phyloP scores from a whole-genome alignment of 352 stramenopile genomes.

The Pythium rhizo-oryzae region DNA sequence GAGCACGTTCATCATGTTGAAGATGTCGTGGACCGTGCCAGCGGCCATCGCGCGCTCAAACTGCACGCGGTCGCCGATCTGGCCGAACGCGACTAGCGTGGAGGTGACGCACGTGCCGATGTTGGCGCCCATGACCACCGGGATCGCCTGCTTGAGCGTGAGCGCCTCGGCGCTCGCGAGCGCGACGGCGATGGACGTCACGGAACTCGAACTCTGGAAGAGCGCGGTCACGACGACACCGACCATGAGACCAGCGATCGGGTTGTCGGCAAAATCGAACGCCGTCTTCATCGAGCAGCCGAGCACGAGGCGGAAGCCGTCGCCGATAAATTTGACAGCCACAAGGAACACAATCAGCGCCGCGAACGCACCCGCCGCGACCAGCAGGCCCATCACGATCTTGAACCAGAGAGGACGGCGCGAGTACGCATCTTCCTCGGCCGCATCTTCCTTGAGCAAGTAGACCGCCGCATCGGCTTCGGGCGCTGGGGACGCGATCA shows the following conservation, averaged over 20 bases:
- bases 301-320: constrained; percentile 39
- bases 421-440: no score
- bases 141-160: constrained; percentile 58
- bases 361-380: constrained; percentile 16
- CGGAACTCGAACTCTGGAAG: constrained; percentile 47
- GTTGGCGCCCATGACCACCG: constrained; percentile 86
- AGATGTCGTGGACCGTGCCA: constrained; percentile 38
- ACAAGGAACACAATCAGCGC: constrained; percentile 53
- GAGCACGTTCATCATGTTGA: constrained; percentile 69
- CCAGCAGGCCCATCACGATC: no score
- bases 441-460: no score
- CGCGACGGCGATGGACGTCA: constrained; percentile 52
- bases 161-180: constrained; percentile 45
- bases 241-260: constrained; percentile 45
- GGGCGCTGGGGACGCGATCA: no score
- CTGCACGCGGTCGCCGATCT: constrained; percentile 56
- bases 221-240: constrained; percentile 47
- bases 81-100: constrained; percentile 76
- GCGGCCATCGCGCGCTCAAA: constrained; percentile 38
- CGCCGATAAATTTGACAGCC: constrained; percentile 42
- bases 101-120: constrained; percentile 75
- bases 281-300: constrained; percentile 36
- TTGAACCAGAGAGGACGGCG: no score
- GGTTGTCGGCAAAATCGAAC: constrained; percentile 42
- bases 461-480: no score